phyloP scores from a whole-genome alignment of 2,329 filamentous ascomycete species.

The Trichocomaceae sp. region DNA sequence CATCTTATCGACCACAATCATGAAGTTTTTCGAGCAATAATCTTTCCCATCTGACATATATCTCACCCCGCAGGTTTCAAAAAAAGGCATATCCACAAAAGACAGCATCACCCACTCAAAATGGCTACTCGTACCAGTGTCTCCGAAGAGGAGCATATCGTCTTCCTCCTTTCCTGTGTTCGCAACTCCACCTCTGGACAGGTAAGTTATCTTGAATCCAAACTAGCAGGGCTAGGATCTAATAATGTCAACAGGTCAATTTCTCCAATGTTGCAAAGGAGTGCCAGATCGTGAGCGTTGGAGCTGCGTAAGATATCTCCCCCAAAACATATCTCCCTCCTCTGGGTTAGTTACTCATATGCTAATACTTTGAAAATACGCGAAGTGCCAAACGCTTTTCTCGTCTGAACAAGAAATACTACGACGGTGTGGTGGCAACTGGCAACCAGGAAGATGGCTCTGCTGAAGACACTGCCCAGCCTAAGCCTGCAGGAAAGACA shows the following conservation, averaged over 20 bases:
- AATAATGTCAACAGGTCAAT: background rate
- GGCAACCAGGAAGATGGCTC: background rate
- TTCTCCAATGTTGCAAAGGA: slow-evolving; percentile 4
- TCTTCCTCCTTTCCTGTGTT: slow-evolving; percentile 9
- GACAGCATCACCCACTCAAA: background rate
- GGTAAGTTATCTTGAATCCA: background rate
- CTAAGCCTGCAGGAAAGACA: background rate
- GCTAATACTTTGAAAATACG: background rate
- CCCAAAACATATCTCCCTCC: background rate
- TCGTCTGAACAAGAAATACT: slow-evolving; percentile 5
- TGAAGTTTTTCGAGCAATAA: too few species aligned
- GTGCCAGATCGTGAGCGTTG: slow-evolving; percentile 5
- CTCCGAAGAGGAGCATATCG: slow-evolving; percentile 7
- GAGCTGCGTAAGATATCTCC: slow-evolving; percentile 8
- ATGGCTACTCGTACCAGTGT: slow-evolving; percentile 1
- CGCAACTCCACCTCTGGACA: slow-evolving; percentile 3
- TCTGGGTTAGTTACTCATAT: background rate
- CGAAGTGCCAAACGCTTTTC: slow-evolving; percentile 7
- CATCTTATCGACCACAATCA: too few species aligned
- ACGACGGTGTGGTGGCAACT: background rate
- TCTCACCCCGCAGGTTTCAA: background rate
- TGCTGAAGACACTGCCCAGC: background rate
- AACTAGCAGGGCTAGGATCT: background rate
- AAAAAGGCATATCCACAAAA: background rate
- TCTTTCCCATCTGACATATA: background rate